Base-by-base conservation (phyloP, 257 asterid genomes). In the Solanum chmielewskii region DNA sequence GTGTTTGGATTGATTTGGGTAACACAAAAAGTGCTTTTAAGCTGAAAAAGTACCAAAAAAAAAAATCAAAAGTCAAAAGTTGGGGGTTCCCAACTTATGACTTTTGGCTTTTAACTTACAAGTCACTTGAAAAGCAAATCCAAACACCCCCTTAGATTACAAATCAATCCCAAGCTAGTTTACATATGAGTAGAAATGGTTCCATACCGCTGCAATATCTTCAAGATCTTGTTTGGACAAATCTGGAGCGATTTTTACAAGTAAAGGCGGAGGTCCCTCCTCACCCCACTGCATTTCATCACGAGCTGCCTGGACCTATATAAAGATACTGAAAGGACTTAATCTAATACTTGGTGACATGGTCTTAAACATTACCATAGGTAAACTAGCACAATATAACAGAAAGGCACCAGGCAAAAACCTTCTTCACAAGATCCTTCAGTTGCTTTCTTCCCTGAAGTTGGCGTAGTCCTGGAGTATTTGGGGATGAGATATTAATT, bases 261-360 rank as follows among this genome's bases (percentile, higher is more conserved):
- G 99, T 90, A 97, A 88, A 0, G 99, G 99, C 14, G 99, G 99
- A 52, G 99, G 99, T 15, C 99, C 99, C 77, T 97, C 99, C 87
- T 97, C 99, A 83, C 96, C 99, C 99, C 99, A 96, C 93, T 97
- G 99, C 99, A 96, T 97, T 92, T 97, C 99, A 89, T 97, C 99
- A 74, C 99, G 97, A 80, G 98, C 99, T 14, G 98, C 99, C 94
- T 94, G 99, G 88, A 97, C 94, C 99, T 97, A 87, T 84, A 49
- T 60, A 47, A 87, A 82, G 18, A 70, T 74, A 64, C 87, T 35
- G 60, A 86, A 13, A 31, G 71, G 16, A 33, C 71, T 71, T 85
- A 45, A 35, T 71, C 14, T 47, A 70, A 29, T 13, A 71, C 47
- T 35, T 71, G 35, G n/a, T 27, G 25, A 73, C 33, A 21, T 45